A percentile compares a stretch with the other conserved stretches of the same genome.
Evolutionary conservation across 805 yeast species (phyloP).

Genomic region (Lipomyces mesembrius): DNA sequence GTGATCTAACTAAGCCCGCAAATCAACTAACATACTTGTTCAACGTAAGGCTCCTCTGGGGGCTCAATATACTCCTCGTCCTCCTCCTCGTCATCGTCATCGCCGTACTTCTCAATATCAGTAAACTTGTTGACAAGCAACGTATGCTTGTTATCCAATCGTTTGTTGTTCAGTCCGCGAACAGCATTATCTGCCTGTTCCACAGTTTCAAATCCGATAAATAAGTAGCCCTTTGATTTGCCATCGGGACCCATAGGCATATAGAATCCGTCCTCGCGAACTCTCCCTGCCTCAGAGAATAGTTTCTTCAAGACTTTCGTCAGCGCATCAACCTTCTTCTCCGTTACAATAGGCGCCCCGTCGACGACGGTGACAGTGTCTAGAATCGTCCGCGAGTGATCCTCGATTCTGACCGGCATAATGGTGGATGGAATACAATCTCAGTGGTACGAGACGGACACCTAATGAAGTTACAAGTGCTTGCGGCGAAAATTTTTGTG

Average conservation of each 20-base stretch:
- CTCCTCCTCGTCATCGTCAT: constrained; percentile 60
- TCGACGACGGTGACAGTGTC: constrained; percentile 85
- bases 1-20: neutral
- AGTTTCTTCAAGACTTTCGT: constrained; percentile 83
- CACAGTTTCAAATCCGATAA: constrained; percentile 75
- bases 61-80: constrained; percentile 71
- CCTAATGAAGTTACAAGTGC: neutral
- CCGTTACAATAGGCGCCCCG: constrained; percentile 96
- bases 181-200: constrained; percentile 78
- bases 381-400: constrained; percentile 43
- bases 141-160: constrained; percentile 91
- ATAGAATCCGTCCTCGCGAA: constrained; percentile 65
- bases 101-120: constrained; percentile 80
- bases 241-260: constrained; percentile 77
- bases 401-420: constrained; percentile 11
- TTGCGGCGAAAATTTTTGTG: neutral
- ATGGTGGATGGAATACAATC: neutral
- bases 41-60: constrained; percentile 67
- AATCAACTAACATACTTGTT: constrained; percentile 48
- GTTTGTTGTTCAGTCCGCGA: constrained; percentile 80
- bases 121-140: constrained; percentile 78
- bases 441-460: neutral
- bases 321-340: constrained; percentile 78
- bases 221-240: constrained; percentile 77
- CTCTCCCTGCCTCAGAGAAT: constrained; percentile 75